Base-by-base conservation (phyloP, 2,329 filamentous ascomycete species). In the Fusarium sp. region DNA sequence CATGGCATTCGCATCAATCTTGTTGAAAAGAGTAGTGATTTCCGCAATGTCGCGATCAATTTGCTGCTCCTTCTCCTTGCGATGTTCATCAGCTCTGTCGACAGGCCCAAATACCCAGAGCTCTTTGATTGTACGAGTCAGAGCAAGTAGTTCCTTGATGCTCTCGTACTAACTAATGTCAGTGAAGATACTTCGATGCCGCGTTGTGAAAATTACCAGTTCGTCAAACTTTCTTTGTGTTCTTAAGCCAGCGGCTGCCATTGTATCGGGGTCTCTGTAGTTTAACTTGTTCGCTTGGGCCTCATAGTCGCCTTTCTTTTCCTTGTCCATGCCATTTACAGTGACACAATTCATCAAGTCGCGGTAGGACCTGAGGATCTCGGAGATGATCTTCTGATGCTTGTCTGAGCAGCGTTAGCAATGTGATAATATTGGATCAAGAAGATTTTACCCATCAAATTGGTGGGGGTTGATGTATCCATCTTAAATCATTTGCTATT, bases 141-240 rank as follows among this genome's bases (percentile, higher is more conserved):
- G 79, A 9, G 83, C 78, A 61, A 85, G 80, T 13, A 85, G 83
- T 48, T 85, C 83, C 61, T 85, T 85, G 74, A 85, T 80, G 26
- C 82, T 83, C 4, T 82, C 80, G 76, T 84, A 82, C 83, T 85
- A 16, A 0, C 3, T 0, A 2, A 18, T 39, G 51, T 65, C 3
- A 74, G 36, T 13, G 8, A 10, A 0, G 15, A 16, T 28, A 33
- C 7, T 8, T 35, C 2, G 8, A 15, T 22, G 10, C 12, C 13
- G 28, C 16, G 24, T n/a, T 33, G 26, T 28, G 2, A 41, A 44
- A 63, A 78, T 33, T 65, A 85, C 83, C 22, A 85, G 74, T 7
- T 82, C 82, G 61, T 85, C 83, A 55, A 85, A 85, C 58, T 85
- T 83, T 74, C 83, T 82, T 76, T 84, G 83, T 79, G 85, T 84